Evolutionary conservation across 2,329 filamentous ascomycete genomes (phyloP).

Genomic region (Fusarium euwallaceae): DNA sequence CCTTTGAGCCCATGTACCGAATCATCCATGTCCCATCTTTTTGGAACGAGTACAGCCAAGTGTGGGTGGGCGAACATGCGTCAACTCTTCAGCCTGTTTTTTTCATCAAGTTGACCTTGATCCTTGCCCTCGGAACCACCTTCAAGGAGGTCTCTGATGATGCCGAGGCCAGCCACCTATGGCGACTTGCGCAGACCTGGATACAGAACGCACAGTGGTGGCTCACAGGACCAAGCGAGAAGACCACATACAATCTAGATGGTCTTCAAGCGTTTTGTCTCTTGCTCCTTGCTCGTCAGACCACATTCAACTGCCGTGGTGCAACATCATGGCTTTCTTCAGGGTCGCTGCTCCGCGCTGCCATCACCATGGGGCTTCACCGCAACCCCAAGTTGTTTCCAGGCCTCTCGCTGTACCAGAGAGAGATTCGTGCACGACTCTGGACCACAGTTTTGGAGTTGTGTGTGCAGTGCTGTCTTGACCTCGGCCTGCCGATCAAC

Average conservation of each 20-base stretch:
- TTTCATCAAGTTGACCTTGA: slow-evolving; percentile 38
- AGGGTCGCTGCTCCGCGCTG: slow-evolving; percentile 40
- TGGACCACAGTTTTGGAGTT: slow-evolving; percentile 45
- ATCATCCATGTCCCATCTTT: slow-evolving; percentile 43
- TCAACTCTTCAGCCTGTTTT: slow-evolving; percentile 27
- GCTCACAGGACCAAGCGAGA: slow-evolving; percentile 44
- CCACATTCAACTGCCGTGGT: slow-evolving; percentile 45
- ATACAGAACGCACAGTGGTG: slow-evolving; percentile 47
- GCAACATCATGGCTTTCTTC: slow-evolving; percentile 46
- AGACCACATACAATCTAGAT: slow-evolving; percentile 43
- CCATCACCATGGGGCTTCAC: slow-evolving; percentile 46
- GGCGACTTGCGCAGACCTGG: slow-evolving; percentile 41
- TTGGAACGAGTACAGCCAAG: slow-evolving; percentile 37
- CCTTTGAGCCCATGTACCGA: slow-evolving; percentile 45
- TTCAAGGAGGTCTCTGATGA: slow-evolving; percentile 34
- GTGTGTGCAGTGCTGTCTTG: slow-evolving; percentile 40
- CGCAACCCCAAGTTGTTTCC: slow-evolving; percentile 41
- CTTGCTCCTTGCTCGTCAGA: slow-evolving; percentile 41
- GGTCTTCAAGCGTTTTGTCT: slow-evolving; percentile 44
- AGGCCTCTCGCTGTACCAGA: slow-evolving; percentile 34
- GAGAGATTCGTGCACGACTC: slow-evolving; percentile 40
- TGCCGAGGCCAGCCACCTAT: slow-evolving; percentile 24
- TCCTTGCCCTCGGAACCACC: slow-evolving; percentile 43
- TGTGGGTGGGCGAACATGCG: slow-evolving; percentile 31
- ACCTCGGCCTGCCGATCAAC: slow-evolving; percentile 41